A percentile compares a stretch with the other conserved stretches of the same genome.
These are phyloP conservation scores for Arabidopsis arenosa DNA, from an alignment of 345 rosid genomes.

Conservation along the genomic window DNA sequence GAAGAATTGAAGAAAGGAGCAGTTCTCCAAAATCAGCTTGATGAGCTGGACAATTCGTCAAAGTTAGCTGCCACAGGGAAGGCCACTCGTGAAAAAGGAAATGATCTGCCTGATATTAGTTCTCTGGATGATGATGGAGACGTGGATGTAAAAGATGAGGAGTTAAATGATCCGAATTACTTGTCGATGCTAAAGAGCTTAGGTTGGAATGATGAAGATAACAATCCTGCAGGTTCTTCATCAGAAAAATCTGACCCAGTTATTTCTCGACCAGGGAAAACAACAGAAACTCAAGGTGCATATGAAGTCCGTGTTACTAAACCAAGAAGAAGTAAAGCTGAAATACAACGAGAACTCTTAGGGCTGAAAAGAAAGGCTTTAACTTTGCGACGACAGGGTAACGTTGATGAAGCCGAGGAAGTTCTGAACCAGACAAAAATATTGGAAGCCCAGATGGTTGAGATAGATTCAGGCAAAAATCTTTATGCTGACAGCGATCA, in stretches of 20 bases:
- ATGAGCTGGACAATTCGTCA: slow-evolving; percentile 59
- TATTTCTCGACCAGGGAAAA: slow-evolving; percentile 40
- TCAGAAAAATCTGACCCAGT: slow-evolving; percentile 37
- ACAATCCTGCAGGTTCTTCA: slow-evolving; percentile 32
- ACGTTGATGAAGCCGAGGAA: slow-evolving; percentile 78
- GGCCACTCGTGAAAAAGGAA: slow-evolving; percentile 27
- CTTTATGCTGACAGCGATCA: slow-evolving; percentile 39
- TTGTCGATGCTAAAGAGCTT: slow-evolving; percentile 59
- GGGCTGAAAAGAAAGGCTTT: slow-evolving; percentile 84
- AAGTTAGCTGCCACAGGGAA: slow-evolving; percentile 45
- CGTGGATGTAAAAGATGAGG: slow-evolving; percentile 71
- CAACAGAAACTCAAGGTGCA: slow-evolving; percentile 31
- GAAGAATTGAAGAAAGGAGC: slow-evolving; percentile 70
- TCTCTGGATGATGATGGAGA: slow-evolving; percentile 50
- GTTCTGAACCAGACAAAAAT: slow-evolving; percentile 60
- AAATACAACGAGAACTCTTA: slow-evolving; percentile 83
- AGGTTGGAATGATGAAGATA: slow-evolving; percentile 75
- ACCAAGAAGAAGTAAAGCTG: slow-evolving; percentile 69
- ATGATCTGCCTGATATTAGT: slow-evolving; percentile 41
- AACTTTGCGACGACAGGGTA: slow-evolving; percentile 77
- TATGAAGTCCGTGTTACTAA: slow-evolving; percentile 34
- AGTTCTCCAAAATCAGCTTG: slow-evolving; percentile 72
- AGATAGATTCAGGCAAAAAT: slow-evolving; percentile 60
- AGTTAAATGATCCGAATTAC: slow-evolving; percentile 68
- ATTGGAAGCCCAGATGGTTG: slow-evolving; percentile 65